These are phyloP conservation scores for Paracoccidioides lutzii DNA, from an alignment of 2,329 filamentous ascomycete genomes.

Conservation along the genomic window DNA sequence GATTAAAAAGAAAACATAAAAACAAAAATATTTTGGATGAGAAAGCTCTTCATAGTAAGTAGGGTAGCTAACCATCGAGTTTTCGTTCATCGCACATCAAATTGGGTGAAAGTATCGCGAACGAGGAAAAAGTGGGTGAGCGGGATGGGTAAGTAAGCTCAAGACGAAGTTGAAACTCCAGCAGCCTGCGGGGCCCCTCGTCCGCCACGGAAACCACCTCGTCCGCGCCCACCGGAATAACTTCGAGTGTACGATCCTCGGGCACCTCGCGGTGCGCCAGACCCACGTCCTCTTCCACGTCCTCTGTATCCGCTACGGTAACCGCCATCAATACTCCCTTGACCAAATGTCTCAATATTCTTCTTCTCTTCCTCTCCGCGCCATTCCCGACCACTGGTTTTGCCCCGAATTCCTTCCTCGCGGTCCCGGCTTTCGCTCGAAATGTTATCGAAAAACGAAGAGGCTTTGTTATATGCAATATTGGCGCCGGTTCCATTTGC, in stretches of 20 bases:
- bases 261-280: slow-evolving; percentile 30
- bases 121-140: too few relatives aligned
- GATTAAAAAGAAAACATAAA: background rate
- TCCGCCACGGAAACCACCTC: slow-evolving; percentile 33
- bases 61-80: too few relatives aligned
- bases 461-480: slow-evolving; percentile 68
- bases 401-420: slow-evolving; percentile 53
- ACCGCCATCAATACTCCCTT: slow-evolving; percentile 81
- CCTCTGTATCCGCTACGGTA: slow-evolving; percentile 71
- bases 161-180: slow-evolving; percentile 21
- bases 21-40: background rate
- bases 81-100: too few relatives aligned
- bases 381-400: slow-evolving; percentile 73
- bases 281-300: slow-evolving; percentile 46
- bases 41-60: background rate
- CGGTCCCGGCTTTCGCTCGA: slow-evolving; percentile 87
- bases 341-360: slow-evolving; percentile 96
- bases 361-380: slow-evolving; percentile 84
- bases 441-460: slow-evolving; percentile 96
- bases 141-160: background rate
- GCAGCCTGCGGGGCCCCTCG: slow-evolving; percentile 26
- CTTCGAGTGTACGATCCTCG: slow-evolving; percentile 36
- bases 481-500: slow-evolving; percentile 24
- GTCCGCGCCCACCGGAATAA: slow-evolving; percentile 31
- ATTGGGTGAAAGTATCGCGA: background rate